Conservation (phyloP, 805 yeast species). For the Kurtzmaniella fragi region DNA sequence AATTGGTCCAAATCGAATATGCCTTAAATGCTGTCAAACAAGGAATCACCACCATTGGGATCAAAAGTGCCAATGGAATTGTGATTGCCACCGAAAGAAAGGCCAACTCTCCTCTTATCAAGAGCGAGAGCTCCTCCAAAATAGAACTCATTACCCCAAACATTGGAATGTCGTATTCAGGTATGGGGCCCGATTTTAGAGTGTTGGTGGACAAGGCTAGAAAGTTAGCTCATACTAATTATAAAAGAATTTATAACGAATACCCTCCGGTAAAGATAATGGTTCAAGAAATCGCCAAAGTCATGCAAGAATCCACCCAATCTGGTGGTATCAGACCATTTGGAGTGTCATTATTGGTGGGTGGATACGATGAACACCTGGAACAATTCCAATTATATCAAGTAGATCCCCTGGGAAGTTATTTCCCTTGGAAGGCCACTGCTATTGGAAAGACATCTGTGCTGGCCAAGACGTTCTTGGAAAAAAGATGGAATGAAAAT, state of each 20-base stretch:
- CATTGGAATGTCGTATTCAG: slow-evolving; percentile 93
- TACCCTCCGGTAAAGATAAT: slow-evolving; percentile 94
- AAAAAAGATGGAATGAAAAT: slow-evolving; percentile 97
- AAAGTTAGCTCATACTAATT: slow-evolving; percentile 86
- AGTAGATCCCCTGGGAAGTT: slow-evolving; percentile 97
- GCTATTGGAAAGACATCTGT: slow-evolving; percentile 96
- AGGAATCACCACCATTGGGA: slow-evolving; percentile 96
- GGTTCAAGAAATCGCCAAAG: slow-evolving; percentile 91
- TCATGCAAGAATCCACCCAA: slow-evolving; percentile 98
- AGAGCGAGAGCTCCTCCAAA: slow-evolving; percentile 70
- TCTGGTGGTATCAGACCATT: slow-evolving; percentile 99
- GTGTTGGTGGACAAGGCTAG: slow-evolving; percentile 92
- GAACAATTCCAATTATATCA: slow-evolving; percentile 78
- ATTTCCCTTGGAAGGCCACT: slow-evolving; percentile 99
- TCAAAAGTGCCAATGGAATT: slow-evolving; percentile 89
- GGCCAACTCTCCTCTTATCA: slow-evolving; percentile 70
- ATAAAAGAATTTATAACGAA: slow-evolving; percentile 90
- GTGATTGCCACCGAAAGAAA: slow-evolving; percentile 96
- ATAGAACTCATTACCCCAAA: slow-evolving; percentile 86
- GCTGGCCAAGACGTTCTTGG: slow-evolving; percentile 96
- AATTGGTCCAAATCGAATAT: slow-evolving; percentile 94
- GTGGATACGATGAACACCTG: slow-evolving; percentile 82
- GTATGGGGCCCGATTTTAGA: slow-evolving; percentile 98
- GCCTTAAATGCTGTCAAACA: slow-evolving; percentile 96
- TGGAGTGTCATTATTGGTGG: slow-evolving; percentile 91